A percentile compares a stretch with the other conserved stretches of the same genome.
phyloP scores from a whole-genome alignment of 2,329 filamentous ascomycete species.

The Diaporthe nobilis region DNA sequence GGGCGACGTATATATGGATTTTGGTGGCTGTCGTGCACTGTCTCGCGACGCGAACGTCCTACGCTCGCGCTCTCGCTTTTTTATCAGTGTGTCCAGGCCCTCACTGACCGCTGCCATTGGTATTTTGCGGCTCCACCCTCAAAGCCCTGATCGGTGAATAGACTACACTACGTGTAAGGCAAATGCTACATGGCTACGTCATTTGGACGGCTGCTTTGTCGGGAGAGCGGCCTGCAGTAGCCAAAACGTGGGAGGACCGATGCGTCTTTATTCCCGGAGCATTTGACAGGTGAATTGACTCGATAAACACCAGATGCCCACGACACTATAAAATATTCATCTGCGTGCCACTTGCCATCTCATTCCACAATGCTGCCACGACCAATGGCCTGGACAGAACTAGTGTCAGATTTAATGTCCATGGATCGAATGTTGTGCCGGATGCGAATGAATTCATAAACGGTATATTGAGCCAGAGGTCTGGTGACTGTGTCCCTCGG shows the following conservation, averaged over 20 bases:
- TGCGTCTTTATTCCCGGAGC: neutral
- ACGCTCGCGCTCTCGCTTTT: conserved; percentile 22
- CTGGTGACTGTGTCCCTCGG: too few species aligned
- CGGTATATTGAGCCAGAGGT: too few species aligned
- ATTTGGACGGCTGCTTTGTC: neutral
- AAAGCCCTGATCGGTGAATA: neutral
- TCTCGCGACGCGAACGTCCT: conserved; percentile 14
- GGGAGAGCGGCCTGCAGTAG: neutral
- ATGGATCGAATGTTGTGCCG: too few species aligned
- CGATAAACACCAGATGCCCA: neutral
- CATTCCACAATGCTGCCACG: neutral
- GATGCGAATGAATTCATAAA: too few species aligned
- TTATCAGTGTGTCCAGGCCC: neutral
- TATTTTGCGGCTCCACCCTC: neutral
- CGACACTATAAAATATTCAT: neutral
- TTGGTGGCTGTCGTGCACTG: neutral
- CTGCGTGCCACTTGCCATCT: neutral
- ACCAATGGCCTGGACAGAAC: neutral
- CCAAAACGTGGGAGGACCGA: neutral
- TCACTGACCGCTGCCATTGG: conserved; percentile 1
- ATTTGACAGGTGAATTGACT: neutral
- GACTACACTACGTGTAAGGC: neutral
- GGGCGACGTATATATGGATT: neutral
- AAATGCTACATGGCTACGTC: conserved; percentile 10
- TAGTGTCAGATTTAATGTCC: neutral